Evolutionary conservation across 2,329 filamentous ascomycete genomes (phyloP), one percentile per base, ranked within the genome.

Genomic region (Grosmannia serpens): DNA sequence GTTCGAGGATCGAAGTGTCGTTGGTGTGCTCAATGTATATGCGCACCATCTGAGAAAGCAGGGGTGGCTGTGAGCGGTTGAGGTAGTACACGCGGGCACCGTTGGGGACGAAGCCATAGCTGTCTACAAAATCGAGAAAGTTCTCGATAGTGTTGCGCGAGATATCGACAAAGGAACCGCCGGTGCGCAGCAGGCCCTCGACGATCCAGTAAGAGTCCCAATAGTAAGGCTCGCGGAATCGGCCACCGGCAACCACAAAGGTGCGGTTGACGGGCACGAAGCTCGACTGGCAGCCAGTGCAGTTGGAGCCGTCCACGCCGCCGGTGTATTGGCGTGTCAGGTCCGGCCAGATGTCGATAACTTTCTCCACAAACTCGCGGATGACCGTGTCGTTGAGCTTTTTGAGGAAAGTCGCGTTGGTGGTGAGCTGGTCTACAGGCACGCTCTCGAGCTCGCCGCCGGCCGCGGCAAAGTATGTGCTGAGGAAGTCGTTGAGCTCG

Each of bases 161-260:
- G 60, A 87, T 85, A 38, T 80, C 69, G 8, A 79, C 78, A 62
- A 86, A 87, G 51, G 78, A 77, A 44, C 84, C 85, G 20, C 82
- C 78, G 0, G 83, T 87, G 53, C 84, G 78, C 38, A 87, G 70
- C 27, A 88, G 74, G 27, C 85, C 85, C 69, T 85, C 80, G 53
- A 87, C 64, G 54, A 87, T 85, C 83, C 82, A 86, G 71, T 80
- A 87, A 35, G 82, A 84, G 68, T 87, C 84, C 84, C 84, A 87
- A 68, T 87, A 87, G 67, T 87, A 88, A 1, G 82, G 78, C 69
- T 88, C 85, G 38, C 84, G 76, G 73, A 88, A 88, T 33, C 85
- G 81, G n/a, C 85, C 84, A 15, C 84, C 84, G 4, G 84, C 84
- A 20, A 88, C 78, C n/a, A 88, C 83, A 65, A 88, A 87, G 3